These are phyloP conservation scores for Saturnispora besseyi DNA, from an alignment of 805 yeast species.

Conservation along the genomic window DNA sequence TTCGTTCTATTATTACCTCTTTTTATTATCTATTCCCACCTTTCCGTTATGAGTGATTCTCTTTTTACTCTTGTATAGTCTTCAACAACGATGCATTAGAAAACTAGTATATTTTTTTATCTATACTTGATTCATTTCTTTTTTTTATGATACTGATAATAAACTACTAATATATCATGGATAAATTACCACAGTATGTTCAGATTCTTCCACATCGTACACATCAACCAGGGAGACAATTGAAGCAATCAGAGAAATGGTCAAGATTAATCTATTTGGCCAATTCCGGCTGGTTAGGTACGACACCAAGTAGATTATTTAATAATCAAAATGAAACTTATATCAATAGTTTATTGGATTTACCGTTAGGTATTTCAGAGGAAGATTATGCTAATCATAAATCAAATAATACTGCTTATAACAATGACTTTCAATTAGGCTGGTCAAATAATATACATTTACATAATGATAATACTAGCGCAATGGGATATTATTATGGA, in stretches of 20 bases:
- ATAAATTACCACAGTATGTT: neutral
- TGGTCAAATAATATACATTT: constrained; percentile 1
- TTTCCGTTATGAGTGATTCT: neutral
- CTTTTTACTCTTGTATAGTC: constrained; percentile 2
- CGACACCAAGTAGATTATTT: constrained; percentile 3
- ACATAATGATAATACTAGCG: constrained; percentile 1
- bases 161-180: neutral
- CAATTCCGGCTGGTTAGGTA: constrained; percentile 8
- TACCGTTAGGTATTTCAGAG: neutral
- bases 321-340: constrained; percentile 2
- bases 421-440: constrained; percentile 1
- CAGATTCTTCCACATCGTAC: neutral
- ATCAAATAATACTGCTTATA: neutral
- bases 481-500: constrained; percentile 7
- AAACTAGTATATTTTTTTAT: neutral
- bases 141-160: neutral
- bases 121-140: neutral
- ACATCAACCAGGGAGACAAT: neutral
- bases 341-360: neutral
- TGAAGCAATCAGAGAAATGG: neutral
- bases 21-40: constrained; percentile 1
- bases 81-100: constrained; percentile 4
- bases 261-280: constrained; percentile 2
- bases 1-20: neutral
- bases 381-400: neutral